Evolutionary conservation across 2,329 filamentous ascomycete species (phyloP).

Genomic region (Eutypa lata): DNA sequence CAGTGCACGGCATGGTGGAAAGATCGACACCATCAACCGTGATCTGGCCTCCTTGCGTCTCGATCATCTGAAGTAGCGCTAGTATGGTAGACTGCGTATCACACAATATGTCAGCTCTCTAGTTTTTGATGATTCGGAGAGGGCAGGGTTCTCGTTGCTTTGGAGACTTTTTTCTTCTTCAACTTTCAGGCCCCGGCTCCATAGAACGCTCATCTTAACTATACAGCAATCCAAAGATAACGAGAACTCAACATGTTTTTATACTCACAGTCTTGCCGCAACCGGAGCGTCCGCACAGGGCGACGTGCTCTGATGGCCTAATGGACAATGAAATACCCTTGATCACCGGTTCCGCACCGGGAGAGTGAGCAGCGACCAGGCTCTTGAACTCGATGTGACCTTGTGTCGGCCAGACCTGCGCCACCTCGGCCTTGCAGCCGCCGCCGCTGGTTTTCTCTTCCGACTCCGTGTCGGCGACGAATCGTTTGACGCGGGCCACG

Average conservation of each 20-base stretch:
- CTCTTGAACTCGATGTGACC: slow-evolving; percentile 15
- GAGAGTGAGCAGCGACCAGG: too few species aligned
- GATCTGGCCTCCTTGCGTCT: slow-evolving; percentile 6
- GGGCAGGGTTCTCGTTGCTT: too few species aligned
- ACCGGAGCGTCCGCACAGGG: slow-evolving; percentile 12
- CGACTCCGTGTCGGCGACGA: not conserved
- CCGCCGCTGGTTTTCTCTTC: slow-evolving; percentile 1
- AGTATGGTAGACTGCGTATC: slow-evolving; percentile 8
- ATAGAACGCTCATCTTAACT: too few species aligned
- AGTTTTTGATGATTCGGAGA: too few species aligned
- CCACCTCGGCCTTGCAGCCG: too few species aligned
- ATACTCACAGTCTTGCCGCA: not conserved
- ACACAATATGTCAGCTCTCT: too few species aligned
- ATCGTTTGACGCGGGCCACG: slow-evolving; percentile 11
- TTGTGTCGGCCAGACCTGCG: slow-evolving; percentile 19
- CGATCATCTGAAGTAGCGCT: slow-evolving; percentile 11
- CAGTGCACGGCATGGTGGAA: not conserved
- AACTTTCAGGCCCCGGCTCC: too few species aligned
- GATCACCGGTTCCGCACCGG: slow-evolving; percentile 4
- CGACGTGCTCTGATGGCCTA: slow-evolving; percentile 7
- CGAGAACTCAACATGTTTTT: too few species aligned
- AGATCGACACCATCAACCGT: slow-evolving; percentile 11
- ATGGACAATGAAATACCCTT: slow-evolving; percentile 3
- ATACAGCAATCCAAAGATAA: too few species aligned
- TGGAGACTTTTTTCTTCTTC: too few species aligned